Percentiles rank a stretch among this genome's conserved stretches.
phyloP scores from a whole-genome alignment of 2,329 filamentous ascomycete species.

The Pseudocercospora vitis region DNA sequence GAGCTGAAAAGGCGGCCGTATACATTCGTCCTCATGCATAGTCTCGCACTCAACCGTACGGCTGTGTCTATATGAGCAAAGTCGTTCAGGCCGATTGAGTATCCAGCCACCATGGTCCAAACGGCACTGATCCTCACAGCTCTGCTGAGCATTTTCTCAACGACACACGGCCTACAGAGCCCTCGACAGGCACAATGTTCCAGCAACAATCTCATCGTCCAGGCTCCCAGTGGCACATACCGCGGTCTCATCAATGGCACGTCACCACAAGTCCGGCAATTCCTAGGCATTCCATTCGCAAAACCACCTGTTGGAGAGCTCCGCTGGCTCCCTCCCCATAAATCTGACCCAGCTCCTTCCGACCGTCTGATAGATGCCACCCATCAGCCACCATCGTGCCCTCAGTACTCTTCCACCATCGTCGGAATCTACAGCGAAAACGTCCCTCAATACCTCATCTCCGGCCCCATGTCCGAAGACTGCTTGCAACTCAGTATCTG shows the following conservation, averaged over 20 bases:
- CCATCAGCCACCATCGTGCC: slow-evolving; percentile 26
- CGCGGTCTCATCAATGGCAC: slow-evolving; percentile 6
- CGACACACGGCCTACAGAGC: neutral
- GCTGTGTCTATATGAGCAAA: neutral
- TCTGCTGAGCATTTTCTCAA: neutral
- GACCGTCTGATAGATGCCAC: slow-evolving; percentile 18
- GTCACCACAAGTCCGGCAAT: neutral
- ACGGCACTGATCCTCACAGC: neutral
- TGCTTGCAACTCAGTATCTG: slow-evolving; percentile 16
- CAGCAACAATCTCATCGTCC: slow-evolving; percentile 2
- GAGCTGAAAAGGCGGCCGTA: neutral
- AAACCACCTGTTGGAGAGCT: neutral
- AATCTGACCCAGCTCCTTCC: neutral
- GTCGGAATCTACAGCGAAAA: neutral
- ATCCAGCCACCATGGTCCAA: neutral
- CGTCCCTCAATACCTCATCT: neutral
- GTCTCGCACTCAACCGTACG: neutral
- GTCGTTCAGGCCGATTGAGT: neutral
- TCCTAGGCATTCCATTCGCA: slow-evolving; percentile 3
- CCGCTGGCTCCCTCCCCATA: slow-evolving; percentile 1
- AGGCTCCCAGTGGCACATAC: neutral
- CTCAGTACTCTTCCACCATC: slow-evolving; percentile 26
- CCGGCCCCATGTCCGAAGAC: slow-evolving; percentile 8
- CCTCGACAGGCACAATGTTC: neutral
- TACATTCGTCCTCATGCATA: neutral